Conservation (phyloP, 2,329 filamentous ascomycete species). For the Fusarium bulbicola region DNA sequence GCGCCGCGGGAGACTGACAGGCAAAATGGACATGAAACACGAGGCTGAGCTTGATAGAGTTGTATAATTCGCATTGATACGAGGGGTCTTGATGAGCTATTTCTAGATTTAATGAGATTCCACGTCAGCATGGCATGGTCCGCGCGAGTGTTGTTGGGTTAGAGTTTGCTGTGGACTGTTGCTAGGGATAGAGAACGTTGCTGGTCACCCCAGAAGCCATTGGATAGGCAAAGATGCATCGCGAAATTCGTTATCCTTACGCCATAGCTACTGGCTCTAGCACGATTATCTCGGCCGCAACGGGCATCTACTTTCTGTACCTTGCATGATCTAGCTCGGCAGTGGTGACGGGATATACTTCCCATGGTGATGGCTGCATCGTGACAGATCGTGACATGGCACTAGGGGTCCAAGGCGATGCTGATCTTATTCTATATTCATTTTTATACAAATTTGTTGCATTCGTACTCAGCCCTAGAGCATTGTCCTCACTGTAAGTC, state of each 20-base stretch:
- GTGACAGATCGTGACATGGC: not conserved
- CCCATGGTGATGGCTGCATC: not conserved
- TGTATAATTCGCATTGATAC: not conserved
- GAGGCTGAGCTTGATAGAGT: conserved; percentile 3
- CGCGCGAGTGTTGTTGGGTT: not conserved
- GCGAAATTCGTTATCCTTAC: not conserved
- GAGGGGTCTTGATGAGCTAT: not conserved
- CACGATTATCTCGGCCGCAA: not conserved
- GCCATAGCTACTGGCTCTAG: not conserved
- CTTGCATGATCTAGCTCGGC: not conserved
- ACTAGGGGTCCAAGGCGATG: not conserved
- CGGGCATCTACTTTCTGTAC: not conserved
- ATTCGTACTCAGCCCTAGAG: not conserved
- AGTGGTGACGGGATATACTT: not conserved
- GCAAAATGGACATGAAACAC: not conserved
- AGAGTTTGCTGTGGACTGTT: not conserved
- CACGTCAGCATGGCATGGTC: not conserved
- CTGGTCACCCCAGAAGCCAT: not conserved
- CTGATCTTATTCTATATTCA: not conserved
- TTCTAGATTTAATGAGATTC: not conserved
- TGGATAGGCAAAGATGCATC: not conserved
- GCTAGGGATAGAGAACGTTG: not conserved
- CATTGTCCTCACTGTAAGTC: not conserved
- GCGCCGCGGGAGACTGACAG: not conserved
- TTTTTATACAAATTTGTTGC: too few relatives aligned